Evolutionary conservation across 176 grass and related monocot species (phyloP).

Genomic region (Echinochloa phyllopogon): DNA sequence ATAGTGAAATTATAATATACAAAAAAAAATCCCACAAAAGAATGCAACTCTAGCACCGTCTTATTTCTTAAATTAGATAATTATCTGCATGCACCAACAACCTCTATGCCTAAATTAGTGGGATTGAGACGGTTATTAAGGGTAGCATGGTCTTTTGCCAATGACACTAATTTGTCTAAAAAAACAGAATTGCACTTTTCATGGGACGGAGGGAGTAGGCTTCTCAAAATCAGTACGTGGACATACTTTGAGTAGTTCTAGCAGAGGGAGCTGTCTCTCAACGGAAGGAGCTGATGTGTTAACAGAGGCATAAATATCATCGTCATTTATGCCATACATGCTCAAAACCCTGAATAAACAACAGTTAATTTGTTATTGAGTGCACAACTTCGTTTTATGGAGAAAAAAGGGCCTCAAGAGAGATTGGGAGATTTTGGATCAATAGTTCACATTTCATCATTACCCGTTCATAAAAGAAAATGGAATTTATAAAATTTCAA

Average conservation of each 20-base stretch:
- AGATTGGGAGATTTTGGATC: background rate
- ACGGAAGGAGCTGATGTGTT: slow-evolving; percentile 54
- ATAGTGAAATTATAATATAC: too few relatives aligned
- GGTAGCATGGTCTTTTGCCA: too few relatives aligned
- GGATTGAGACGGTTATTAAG: too few relatives aligned
- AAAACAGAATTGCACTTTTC: too few relatives aligned
- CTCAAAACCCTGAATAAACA: slow-evolving; percentile 81
- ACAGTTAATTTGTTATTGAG: slow-evolving; percentile 12
- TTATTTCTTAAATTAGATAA: too few relatives aligned
- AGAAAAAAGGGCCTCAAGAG: background rate
- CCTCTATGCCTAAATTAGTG: too few relatives aligned
- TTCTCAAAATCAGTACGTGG: slow-evolving; percentile 24
- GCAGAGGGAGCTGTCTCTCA: slow-evolving; percentile 68
- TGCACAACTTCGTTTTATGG: slow-evolving; percentile 25
- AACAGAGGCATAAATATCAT: slow-evolving; percentile 62
- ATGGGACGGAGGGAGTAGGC: background rate
- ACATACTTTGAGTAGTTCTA: slow-evolving; percentile 94
- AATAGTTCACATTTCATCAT: background rate
- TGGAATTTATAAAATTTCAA: slow-evolving; percentile 1
- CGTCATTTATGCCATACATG: slow-evolving; percentile 79
- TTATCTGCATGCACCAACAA: too few relatives aligned
- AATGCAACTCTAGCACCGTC: too few relatives aligned
- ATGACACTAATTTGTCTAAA: too few relatives aligned
- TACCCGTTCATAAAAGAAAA: background rate
- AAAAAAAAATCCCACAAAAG: too few relatives aligned